Conservation (phyloP, 2,329 filamentous ascomycete species). For the Madurella mycetomatis region DNA sequence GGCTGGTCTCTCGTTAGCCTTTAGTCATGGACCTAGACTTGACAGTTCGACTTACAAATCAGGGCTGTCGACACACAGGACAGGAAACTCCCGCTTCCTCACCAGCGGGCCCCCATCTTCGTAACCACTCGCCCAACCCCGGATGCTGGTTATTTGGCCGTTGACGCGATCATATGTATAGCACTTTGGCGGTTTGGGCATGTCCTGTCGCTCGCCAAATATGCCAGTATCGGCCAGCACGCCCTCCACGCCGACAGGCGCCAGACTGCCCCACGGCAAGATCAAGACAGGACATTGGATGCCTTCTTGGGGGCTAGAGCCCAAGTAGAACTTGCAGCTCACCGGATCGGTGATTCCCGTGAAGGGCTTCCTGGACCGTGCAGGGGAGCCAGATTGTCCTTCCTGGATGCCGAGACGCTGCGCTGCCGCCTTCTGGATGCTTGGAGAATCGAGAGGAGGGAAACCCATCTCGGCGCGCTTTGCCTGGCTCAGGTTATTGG, state of each 20-base stretch:
- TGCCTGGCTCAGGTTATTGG: conserved; percentile 23
- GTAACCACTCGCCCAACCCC: conserved; percentile 35
- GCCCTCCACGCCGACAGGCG: conserved; percentile 27
- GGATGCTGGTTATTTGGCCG: conserved; percentile 26
- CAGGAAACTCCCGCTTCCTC: conserved; percentile 35
- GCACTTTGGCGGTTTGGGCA: conserved; percentile 29
- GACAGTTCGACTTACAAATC: conserved; percentile 18
- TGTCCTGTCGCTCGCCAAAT: conserved; percentile 19
- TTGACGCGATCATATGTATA: conserved; percentile 31
- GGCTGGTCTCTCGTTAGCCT: neutral
- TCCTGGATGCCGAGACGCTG: neutral
- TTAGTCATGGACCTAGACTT: neutral
- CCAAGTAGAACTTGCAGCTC: conserved; percentile 33
- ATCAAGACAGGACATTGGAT: conserved; percentile 35
- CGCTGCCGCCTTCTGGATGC: neutral
- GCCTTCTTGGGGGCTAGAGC: conserved; percentile 27
- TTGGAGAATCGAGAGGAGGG: conserved; percentile 10
- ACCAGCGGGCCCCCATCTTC: conserved; percentile 34
- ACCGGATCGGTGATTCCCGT: conserved; percentile 28
- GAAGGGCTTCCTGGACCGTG: conserved; percentile 1
- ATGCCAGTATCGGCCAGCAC: conserved; percentile 31
- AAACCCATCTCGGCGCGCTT: conserved; percentile 13
- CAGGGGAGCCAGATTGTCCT: neutral
- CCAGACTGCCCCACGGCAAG: conserved; percentile 34
- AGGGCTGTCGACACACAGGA: conserved; percentile 37